Percentiles rank a stretch among this genome's conserved stretches.
phyloP scores from a whole-genome alignment of 176 grass and related monocot species.

The Triticum urartu region DNA sequence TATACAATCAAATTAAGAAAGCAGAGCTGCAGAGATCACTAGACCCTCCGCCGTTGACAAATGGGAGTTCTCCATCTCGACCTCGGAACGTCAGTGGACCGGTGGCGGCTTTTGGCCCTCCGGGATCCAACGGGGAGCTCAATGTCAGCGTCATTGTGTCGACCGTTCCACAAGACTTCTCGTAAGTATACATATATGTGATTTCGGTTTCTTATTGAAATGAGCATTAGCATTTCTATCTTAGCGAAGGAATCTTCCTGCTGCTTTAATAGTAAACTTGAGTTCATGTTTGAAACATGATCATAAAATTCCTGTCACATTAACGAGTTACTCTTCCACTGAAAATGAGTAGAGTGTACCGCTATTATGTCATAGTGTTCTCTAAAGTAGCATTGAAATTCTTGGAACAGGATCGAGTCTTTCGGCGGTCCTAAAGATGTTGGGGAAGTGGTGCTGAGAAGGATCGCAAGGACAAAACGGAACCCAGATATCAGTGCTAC shows the following conservation, averaged over 20 bases:
- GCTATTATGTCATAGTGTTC: too few species aligned
- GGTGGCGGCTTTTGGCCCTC: constrained; percentile 82
- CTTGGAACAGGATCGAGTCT: constrained; percentile 65
- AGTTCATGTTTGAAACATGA: neutral
- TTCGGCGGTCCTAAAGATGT: constrained; percentile 83
- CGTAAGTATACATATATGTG: constrained; percentile 36
- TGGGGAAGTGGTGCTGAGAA: constrained; percentile 75
- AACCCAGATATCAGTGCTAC: constrained; percentile 64
- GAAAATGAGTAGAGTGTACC: neutral
- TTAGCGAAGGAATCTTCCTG: neutral
- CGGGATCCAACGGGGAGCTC: constrained; percentile 79
- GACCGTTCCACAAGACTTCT: constrained; percentile 71
- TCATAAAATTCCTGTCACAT: too few species aligned
- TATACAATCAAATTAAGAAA: constrained; percentile 59
- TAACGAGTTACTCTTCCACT: neutral
- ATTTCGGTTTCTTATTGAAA: neutral
- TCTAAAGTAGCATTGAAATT: neutral
- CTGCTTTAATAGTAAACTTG: neutral
- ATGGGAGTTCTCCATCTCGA: neutral
- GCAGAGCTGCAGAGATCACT: constrained; percentile 77
- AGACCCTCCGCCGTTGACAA: constrained; percentile 54
- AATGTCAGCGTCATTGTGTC: constrained; percentile 93
- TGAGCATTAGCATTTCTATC: neutral
- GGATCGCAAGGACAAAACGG: constrained; percentile 68
- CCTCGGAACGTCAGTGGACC: constrained; percentile 53